Evolutionary conservation across 1,139 yeast genomes (phyloP).

Genomic region (Debaryomyces sp.): DNA sequence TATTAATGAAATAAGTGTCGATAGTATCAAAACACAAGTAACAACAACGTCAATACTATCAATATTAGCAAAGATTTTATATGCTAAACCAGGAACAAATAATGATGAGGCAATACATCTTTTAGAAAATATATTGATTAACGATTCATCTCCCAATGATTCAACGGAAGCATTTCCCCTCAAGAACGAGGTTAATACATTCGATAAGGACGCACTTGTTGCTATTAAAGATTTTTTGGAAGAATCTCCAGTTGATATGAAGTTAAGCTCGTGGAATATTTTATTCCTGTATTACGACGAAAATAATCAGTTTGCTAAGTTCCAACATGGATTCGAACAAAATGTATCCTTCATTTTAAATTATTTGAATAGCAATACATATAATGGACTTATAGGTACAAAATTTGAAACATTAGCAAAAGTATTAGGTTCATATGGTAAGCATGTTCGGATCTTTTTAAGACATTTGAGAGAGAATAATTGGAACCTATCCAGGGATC

Average conservation of each 20-base stretch:
- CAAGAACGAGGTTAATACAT: slow-evolving; percentile 4
- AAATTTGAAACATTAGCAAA: slow-evolving; percentile 27
- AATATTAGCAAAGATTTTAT: slow-evolving; percentile 62
- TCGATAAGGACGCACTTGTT: slow-evolving; percentile 26
- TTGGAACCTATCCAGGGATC: slow-evolving; percentile 24
- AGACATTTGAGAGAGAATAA: slow-evolving; percentile 17
- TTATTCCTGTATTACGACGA: slow-evolving; percentile 62
- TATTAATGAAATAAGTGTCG: slow-evolving; percentile 59
- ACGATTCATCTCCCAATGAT: slow-evolving; percentile 10
- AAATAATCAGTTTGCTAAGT: slow-evolving; percentile 38
- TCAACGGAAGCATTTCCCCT: not conserved
- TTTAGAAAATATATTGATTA: slow-evolving; percentile 55
- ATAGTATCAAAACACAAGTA: slow-evolving; percentile 59
- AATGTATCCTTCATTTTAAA: slow-evolving; percentile 38
- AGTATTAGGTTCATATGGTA: slow-evolving; percentile 37
- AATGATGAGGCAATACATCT: slow-evolving; percentile 52
- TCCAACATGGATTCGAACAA: slow-evolving; percentile 58
- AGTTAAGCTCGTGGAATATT: slow-evolving; percentile 75
- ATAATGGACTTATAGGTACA: slow-evolving; percentile 11
- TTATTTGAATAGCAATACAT: slow-evolving; percentile 18
- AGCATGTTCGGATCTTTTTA: slow-evolving; percentile 27
- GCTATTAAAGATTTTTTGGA: slow-evolving; percentile 64
- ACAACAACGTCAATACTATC: slow-evolving; percentile 69
- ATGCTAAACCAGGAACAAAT: slow-evolving; percentile 36
- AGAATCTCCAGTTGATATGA: slow-evolving; percentile 66